Percentiles rank a stretch among this genome's conserved stretches.
Conservation (phyloP, 2,329 filamentous ascomycete species). For the Bipolaris zeicola region DNA sequence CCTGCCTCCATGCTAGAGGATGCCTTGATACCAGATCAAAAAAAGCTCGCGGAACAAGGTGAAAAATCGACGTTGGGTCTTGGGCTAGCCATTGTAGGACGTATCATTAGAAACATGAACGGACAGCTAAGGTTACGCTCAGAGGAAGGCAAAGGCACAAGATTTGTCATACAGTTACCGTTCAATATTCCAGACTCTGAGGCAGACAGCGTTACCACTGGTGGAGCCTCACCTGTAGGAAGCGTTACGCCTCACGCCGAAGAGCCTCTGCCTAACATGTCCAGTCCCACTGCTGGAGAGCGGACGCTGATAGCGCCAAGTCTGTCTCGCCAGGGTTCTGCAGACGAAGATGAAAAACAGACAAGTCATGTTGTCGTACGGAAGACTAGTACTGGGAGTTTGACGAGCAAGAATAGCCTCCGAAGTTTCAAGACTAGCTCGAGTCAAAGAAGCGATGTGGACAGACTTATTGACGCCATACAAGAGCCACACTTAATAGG, state of each 20-base stretch:
- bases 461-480: constrained; percentile 74
- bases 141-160: constrained; percentile 78
- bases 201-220: background rate
- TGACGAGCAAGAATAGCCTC: constrained; percentile 57
- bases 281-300: constrained; percentile 53
- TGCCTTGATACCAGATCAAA: constrained; percentile 39
- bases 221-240: constrained; percentile 22
- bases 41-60: constrained; percentile 34
- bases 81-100: constrained; percentile 84
- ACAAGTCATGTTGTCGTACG: constrained; percentile 13
- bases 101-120: constrained; percentile 87
- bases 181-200: constrained; percentile 67
- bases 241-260: constrained; percentile 29
- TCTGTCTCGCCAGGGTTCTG: constrained; percentile 32
- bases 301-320: constrained; percentile 62
- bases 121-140: constrained; percentile 85
- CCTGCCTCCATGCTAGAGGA: constrained; percentile 37
- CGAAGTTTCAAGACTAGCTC: constrained; percentile 55
- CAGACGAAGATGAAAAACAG: constrained; percentile 2
- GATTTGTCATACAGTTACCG: constrained; percentile 79
- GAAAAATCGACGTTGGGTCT: constrained; percentile 69
- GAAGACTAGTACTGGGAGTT: constrained; percentile 50
- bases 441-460: constrained; percentile 66
- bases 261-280: constrained; percentile 1
- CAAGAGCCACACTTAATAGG: constrained; percentile 59